These are phyloP conservation scores for Soucietia sequanensis DNA, from an alignment of 805 yeast species.

Conservation along the genomic window DNA sequence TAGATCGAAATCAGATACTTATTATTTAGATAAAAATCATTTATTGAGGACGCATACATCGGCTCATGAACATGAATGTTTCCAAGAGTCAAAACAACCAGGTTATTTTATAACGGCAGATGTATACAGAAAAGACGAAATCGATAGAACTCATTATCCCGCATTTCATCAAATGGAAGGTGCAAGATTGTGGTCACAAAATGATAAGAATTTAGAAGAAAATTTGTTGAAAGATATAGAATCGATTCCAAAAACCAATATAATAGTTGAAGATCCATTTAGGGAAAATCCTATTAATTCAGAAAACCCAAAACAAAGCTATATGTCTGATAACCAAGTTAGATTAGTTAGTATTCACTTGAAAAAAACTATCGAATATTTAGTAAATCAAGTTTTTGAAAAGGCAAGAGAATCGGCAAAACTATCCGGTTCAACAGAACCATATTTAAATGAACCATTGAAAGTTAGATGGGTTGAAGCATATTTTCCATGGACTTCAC, in stretches of 20 bases:
- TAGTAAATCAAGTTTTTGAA: slow-evolving; percentile 80
- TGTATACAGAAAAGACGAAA: slow-evolving; percentile 92
- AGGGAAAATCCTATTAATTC: slow-evolving; percentile 45
- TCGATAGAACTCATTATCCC: slow-evolving; percentile 94
- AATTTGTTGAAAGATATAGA: slow-evolving; percentile 51
- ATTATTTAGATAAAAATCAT: slow-evolving; percentile 72
- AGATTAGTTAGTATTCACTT: slow-evolving; percentile 71
- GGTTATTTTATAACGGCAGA: slow-evolving; percentile 95
- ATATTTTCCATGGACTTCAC: slow-evolving; percentile 97
- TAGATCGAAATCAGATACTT: slow-evolving; percentile 87
- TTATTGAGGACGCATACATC: slow-evolving; percentile 92
- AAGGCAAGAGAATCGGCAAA: slow-evolving; percentile 64
- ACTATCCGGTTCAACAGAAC: slow-evolving; percentile 55
- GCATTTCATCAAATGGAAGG: slow-evolving; percentile 99
- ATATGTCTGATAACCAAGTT: slow-evolving; percentile 70
- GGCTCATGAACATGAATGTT: slow-evolving; percentile 92
- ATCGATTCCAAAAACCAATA: slow-evolving; percentile 61
- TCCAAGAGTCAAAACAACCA: slow-evolving; percentile 61
- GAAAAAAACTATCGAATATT: slow-evolving; percentile 79
- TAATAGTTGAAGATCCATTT: slow-evolving; percentile 74
- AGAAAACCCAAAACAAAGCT: slow-evolving; percentile 76
- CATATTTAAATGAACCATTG: slow-evolving; percentile 68
- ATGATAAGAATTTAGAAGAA: slow-evolving; percentile 43
- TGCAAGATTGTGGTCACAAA: slow-evolving; percentile 77
- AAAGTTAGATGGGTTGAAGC: slow-evolving; percentile 94